Base-by-base conservation (phyloP, 2,329 filamentous ascomycete species). In the Ceratocystis alfenasii region DNA sequence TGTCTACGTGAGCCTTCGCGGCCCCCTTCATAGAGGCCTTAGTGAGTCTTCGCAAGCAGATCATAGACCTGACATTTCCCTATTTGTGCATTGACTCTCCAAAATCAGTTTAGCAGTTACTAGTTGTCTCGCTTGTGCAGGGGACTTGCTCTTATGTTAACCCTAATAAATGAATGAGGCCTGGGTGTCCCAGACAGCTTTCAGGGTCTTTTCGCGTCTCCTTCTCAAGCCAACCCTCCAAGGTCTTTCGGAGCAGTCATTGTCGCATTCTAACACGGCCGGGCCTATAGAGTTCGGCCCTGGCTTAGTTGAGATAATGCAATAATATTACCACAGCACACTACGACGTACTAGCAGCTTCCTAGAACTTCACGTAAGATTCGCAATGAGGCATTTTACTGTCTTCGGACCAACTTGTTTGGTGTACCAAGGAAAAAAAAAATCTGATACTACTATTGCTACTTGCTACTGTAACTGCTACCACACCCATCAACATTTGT, bases 1-100 rank as follows among this genome's bases (percentile, higher is more conserved):
- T 41, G 36, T 41, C 36, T 12, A 41, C 36, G 36, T 30, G 33
- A 6, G 25, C 53, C 22, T 33, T 57, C 15, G 25, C 33, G 25
- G 12, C 28, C 15, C 5, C 22, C 33, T 28, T 15, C 48, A 12
- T 53, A 15, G 48, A 15, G 48, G 25, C 20, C 20, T 5, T 50
- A 6, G 3, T 50, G n/a, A 48, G 15, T 20, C 3, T 53, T 53
- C 22, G 25, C 10, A 25, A 33, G 53, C 10, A 59, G 53, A 59
- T 36, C 53, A 59, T 33, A 20, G 53, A 6, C 53, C 53, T 59
- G 53, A 20, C 28, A 59, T 59, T 59, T 59, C 12, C n/a, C n/a
- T 59, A 12, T 20, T 25, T n/a, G 53, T 59, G 53, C 53, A 59
- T 59, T 59, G 53, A 59, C 53, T 59, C 28, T 36, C 53, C 15